Base-by-base conservation (phyloP, 805 yeast species). In the Myxozyma udenii region DNA sequence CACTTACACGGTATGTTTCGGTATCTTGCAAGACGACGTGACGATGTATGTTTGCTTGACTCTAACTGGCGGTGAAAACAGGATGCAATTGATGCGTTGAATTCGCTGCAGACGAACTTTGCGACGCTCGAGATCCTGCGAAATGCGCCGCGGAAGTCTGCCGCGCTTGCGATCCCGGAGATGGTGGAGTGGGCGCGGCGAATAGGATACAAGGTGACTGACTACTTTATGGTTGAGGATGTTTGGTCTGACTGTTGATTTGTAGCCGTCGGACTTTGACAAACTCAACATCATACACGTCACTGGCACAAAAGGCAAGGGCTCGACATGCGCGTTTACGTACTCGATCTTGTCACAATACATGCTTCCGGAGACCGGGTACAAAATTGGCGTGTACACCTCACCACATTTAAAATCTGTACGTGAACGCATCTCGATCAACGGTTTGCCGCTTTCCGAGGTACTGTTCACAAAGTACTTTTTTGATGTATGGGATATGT, bases 221-320 rank as follows among this genome's bases (percentile, higher is more conserved):
- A 18, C 25, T 3, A 19, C 23, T 9, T 12, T 22, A 16, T 14
- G 19, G 18, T 6, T 12, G 12, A 14, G 37, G 21, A 25, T 12
- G 32, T 9, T 9, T 18, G 18, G 41, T 14, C 14, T 4, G n/a
- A 9, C 18, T 51, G 23, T 11, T 39, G 14, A 19, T 48, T 19
- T 44, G 4, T 57, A 65, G 28, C 81, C 86, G 1, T 61, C 71
- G 2, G 95, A 86, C 57, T 81, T 87, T 65, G 80, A 90, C 69
- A 75, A 69, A 54, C 68, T 93, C 61, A 90, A 90, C 61, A 76
- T 89, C 2, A 77, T 93, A 38, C 99, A 93, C 65, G 84, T 95
- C 33, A 90, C 99, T 0, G 99, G 99, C 19, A 93, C 99, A 1
- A 93, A 93, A 67, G 99, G 99, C 12, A 93, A 93, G 71, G 99